Conservation (phyloP, 2,329 filamentous ascomycete genomes). For the Berkeleyomyces basicola region DNA sequence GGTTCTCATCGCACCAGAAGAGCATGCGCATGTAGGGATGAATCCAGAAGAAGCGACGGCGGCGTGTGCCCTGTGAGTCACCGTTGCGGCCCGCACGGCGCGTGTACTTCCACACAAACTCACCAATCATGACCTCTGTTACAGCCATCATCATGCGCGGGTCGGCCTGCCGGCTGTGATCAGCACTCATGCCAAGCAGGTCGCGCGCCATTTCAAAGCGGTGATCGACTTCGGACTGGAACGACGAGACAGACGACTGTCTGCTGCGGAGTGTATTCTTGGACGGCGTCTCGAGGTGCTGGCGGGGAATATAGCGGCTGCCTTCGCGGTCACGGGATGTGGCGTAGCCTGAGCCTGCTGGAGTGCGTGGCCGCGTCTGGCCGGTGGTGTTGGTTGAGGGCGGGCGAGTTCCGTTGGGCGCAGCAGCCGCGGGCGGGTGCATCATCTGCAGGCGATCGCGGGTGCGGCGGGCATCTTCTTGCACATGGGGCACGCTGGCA, state of each 20-base stretch:
- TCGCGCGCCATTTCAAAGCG: constrained; percentile 62
- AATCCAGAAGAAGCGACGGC: constrained; percentile 96
- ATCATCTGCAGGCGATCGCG: background rate
- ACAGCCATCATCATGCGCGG: constrained; percentile 98
- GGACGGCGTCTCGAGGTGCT: constrained; percentile 9
- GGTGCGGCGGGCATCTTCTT: constrained; percentile 8
- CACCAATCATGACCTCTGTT: constrained; percentile 98
- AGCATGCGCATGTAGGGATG: constrained; percentile 92
- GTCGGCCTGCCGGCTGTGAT: constrained; percentile 41
- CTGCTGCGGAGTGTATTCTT: constrained; percentile 28
- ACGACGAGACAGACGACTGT: constrained; percentile 83
- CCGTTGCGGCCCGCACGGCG: constrained; percentile 70
- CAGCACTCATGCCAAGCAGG: constrained; percentile 38
- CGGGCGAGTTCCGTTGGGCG: constrained; percentile 36
- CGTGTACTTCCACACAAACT: constrained; percentile 98
- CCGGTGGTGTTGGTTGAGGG: constrained; percentile 28
- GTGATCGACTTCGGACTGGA: constrained; percentile 81
- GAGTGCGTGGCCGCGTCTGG: constrained; percentile 42
- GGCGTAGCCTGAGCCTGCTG: constrained; percentile 34
- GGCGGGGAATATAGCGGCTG: background rate
- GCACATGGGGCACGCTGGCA: constrained; percentile 25
- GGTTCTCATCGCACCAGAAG: constrained; percentile 92
- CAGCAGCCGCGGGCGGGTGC: background rate
- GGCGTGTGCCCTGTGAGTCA: constrained; percentile 74
- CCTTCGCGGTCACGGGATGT: constrained; percentile 18